Percentiles rank a stretch among this genome's conserved stretches.
Conservation (phyloP, 352 stramenopile species). For the Ophiocytium majus region DNA sequence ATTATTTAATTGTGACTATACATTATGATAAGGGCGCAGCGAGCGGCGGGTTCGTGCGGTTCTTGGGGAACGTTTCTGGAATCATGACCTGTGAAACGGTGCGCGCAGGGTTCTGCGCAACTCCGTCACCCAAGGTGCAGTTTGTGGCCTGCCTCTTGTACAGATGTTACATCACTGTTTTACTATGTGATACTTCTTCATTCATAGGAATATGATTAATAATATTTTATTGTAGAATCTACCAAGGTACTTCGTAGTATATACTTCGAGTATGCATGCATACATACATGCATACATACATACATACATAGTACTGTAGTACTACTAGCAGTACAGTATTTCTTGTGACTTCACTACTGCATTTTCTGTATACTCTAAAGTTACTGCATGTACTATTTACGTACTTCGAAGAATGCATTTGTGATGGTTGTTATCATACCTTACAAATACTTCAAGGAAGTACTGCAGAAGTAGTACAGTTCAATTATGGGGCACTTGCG, state of each 20-base stretch:
- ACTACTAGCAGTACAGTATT: not conserved
- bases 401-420: no score
- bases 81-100: not conserved
- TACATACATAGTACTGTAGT: not conserved
- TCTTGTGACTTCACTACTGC: not conserved
- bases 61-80: not conserved
- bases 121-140: not conserved
- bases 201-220: not conserved
- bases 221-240: no score
- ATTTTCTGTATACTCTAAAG: no score
- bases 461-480: no score
- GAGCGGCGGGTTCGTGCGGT: not conserved
- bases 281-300: not conserved
- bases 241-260: not conserved
- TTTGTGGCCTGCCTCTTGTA: no score
- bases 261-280: not conserved
- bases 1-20: not conserved
- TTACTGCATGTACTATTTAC: no score
- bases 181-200: not conserved
- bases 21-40: not conserved
- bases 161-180: not conserved
- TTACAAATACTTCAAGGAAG: no score
- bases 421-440: no score
- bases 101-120: slow-evolving; percentile 11
- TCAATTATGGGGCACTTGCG: not conserved